Evolutionary conservation across 805 yeast genomes (phyloP).

Genomic region (Lipomyces chichibuensis): DNA sequence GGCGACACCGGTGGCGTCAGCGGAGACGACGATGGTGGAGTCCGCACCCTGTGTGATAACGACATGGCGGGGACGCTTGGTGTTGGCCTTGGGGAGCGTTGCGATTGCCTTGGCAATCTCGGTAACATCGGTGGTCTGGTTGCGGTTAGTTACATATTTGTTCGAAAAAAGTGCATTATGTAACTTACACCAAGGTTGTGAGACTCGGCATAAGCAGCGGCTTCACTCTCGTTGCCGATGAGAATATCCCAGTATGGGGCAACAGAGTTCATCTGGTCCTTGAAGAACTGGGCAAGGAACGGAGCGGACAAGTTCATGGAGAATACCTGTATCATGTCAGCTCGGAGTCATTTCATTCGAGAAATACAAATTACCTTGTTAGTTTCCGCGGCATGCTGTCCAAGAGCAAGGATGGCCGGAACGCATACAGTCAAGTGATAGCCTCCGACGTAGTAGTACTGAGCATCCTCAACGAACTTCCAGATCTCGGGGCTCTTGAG

Average conservation of each 20-base stretch:
- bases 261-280: constrained; percentile 78
- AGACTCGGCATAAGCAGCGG: constrained; percentile 88
- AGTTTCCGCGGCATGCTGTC: constrained; percentile 85
- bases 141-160: neutral
- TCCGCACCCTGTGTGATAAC: constrained; percentile 95
- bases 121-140: constrained; percentile 57
- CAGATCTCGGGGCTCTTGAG: constrained; percentile 88
- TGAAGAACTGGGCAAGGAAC: constrained; percentile 93
- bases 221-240: constrained; percentile 96
- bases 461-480: constrained; percentile 78
- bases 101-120: constrained; percentile 85
- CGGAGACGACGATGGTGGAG: constrained; percentile 66
- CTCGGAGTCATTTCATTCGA: neutral
- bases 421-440: constrained; percentile 98
- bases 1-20: constrained; percentile 50
- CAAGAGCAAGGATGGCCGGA: constrained; percentile 85
- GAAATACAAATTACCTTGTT: constrained; percentile 56
- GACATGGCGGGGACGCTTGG: constrained; percentile 74
- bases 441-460: constrained; percentile 94
- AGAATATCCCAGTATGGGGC: constrained; percentile 87
- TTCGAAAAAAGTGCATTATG: neutral
- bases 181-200: constrained; percentile 56
- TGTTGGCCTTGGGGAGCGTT: constrained; percentile 71
- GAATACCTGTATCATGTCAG: constrained; percentile 45
- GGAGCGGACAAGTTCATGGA: constrained; percentile 93